Evolutionary conservation across 768 basidiomycete species (phyloP).

Genomic region (Mycena filopes): DNA sequence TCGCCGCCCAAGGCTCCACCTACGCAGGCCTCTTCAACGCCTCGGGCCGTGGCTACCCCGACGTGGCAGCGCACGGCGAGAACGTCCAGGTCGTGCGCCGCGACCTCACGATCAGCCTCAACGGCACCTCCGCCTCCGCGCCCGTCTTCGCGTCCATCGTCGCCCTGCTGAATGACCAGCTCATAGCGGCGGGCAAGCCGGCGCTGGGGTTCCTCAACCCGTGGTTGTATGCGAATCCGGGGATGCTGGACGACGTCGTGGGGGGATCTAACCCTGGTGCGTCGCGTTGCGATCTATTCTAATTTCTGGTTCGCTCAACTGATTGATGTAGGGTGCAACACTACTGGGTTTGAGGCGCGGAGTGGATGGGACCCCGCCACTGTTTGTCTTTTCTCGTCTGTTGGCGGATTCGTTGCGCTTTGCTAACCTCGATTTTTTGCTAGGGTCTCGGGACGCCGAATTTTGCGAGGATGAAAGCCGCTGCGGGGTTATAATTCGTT

Average conservation of each 20-base stretch:
- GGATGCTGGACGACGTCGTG: slow-evolving; percentile 11
- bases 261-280: slow-evolving; percentile 11
- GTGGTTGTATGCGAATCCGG: not conserved
- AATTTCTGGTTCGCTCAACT: no score
- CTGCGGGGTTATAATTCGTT: not conserved
- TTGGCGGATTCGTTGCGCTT: not conserved
- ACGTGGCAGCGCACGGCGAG: slow-evolving; percentile 13
- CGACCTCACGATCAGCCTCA: not conserved
- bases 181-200: slow-evolving; percentile 29
- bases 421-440: not conserved
- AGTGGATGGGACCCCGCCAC: slow-evolving; percentile 19
- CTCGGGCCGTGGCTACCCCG: slow-evolving; percentile 47
- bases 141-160: slow-evolving; percentile 11
- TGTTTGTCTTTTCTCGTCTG: not conserved
- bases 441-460: slow-evolving; percentile 14
- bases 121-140: slow-evolving; percentile 10
- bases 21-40: slow-evolving; percentile 51
- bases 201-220: slow-evolving; percentile 18
- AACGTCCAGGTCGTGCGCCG: not conserved
- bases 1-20: slow-evolving; percentile 29
- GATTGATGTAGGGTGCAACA: no score
- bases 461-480: not conserved
- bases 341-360: slow-evolving; percentile 3
- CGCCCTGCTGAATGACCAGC: slow-evolving; percentile 23
- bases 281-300: no score